Conservation (phyloP, 2,329 filamentous ascomycete species). For the Verticillium albo-atrum region DNA sequence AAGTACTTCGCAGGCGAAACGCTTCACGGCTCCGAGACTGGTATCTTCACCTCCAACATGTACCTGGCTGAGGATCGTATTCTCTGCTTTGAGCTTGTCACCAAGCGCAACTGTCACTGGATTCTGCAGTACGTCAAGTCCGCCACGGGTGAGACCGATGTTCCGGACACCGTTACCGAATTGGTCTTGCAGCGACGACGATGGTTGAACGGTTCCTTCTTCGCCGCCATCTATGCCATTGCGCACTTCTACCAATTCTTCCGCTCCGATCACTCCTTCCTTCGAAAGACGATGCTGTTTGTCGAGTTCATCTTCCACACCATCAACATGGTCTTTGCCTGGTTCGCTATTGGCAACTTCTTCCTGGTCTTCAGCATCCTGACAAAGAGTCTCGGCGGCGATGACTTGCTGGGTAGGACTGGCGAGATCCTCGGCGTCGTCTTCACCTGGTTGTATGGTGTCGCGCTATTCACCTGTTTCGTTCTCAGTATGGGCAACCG, state of each 20-base stretch:
- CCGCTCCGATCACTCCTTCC: conserved; percentile 81
- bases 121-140: conserved; percentile 98
- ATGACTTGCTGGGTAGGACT: conserved; percentile 65
- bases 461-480: conserved; percentile 89
- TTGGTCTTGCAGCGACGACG: conserved; percentile 92
- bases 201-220: conserved; percentile 98
- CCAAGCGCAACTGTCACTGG: conserved; percentile 97
- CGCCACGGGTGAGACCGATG: conserved; percentile 92
- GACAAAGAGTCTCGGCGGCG: conserved; percentile 74
- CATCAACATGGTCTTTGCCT: conserved; percentile 95
- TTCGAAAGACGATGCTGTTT: conserved; percentile 86
- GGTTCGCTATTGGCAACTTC: conserved; percentile 98
- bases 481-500: conserved; percentile 92
- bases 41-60: conserved; percentile 99
- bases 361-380: conserved; percentile 98
- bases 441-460: conserved; percentile 95
- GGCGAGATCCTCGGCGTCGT: conserved; percentile 81
- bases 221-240: conserved; percentile 91
- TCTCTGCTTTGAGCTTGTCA: conserved; percentile 95
- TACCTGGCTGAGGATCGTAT: conserved; percentile 98
- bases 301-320: conserved; percentile 94
- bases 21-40: conserved; percentile 86
- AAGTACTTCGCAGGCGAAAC: conserved; percentile 98
- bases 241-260: conserved; percentile 96
- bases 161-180: conserved; percentile 89